Conservation (phyloP, 2,329 filamentous ascomycete species). For the Chrysosphaeria jannelii region DNA sequence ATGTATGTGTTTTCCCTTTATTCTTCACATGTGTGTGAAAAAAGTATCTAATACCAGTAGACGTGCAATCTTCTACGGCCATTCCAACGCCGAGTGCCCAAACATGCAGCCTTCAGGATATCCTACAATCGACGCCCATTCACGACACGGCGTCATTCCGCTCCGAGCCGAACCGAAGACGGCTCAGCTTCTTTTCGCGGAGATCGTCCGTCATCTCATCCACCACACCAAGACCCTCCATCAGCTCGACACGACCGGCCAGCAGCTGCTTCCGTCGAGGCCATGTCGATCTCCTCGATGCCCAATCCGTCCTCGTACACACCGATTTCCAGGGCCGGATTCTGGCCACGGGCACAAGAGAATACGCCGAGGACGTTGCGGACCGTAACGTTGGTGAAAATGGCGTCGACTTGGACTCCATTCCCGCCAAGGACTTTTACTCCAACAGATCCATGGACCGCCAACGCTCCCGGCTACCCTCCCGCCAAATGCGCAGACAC, state of each 20-base stretch:
- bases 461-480: slow-evolving; percentile 1
- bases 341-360: slow-evolving; percentile 17
- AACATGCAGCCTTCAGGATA: neutral
- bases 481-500: too few relatives aligned
- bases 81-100: neutral
- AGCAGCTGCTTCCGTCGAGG: neutral
- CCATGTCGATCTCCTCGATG: slow-evolving; percentile 25
- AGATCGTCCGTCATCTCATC: neutral
- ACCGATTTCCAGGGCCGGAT: slow-evolving; percentile 18
- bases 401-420: slow-evolving; percentile 8
- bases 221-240: neutral
- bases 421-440: slow-evolving; percentile 11
- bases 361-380: slow-evolving; percentile 34
- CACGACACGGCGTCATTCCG: neutral
- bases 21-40: neutral
- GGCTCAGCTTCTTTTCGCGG: neutral
- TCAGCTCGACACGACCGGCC: neutral
- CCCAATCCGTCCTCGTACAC: slow-evolving; percentile 19
- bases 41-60: slow-evolving; percentile 1
- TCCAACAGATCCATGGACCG: slow-evolving; percentile 3
- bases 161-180: slow-evolving; percentile 1
- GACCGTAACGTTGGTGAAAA: slow-evolving; percentile 22
- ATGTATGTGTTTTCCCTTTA: slow-evolving; percentile 4
- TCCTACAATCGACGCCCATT: neutral
- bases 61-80: slow-evolving; percentile 1